phyloP scores from a whole-genome alignment of 2,329 filamentous ascomycete species.

The Claviceps purpurea region DNA sequence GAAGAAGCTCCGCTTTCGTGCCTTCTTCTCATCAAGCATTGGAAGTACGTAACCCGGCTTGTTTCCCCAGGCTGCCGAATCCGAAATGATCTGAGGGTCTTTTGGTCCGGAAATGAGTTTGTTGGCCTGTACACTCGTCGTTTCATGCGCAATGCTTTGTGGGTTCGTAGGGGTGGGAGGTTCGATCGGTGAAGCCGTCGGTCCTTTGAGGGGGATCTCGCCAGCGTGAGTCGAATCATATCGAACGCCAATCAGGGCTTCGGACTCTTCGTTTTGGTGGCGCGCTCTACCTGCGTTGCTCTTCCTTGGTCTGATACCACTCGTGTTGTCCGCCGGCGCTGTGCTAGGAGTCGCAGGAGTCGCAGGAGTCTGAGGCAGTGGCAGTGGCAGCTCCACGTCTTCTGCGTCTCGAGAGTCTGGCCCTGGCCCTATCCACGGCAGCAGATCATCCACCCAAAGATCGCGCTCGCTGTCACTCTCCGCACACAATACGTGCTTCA shows the following conservation, averaged over 20 bases:
- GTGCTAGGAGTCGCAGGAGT: slow-evolving; percentile 9
- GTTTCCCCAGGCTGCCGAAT: slow-evolving; percentile 76
- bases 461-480: slow-evolving; percentile 91
- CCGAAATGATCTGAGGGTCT: slow-evolving; percentile 72
- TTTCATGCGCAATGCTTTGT: slow-evolving; percentile 20
- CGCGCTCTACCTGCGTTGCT: slow-evolving; percentile 18
- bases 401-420: slow-evolving; percentile 60
- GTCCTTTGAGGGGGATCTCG: slow-evolving; percentile 32
- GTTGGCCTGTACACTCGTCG: slow-evolving; percentile 24
- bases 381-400: slow-evolving; percentile 24
- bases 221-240: slow-evolving; percentile 44
- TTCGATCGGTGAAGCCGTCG: slow-evolving; percentile 19
- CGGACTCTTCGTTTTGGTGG: slow-evolving; percentile 25
- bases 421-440: slow-evolving; percentile 88
- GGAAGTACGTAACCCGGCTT: slow-evolving; percentile 42
- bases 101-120: slow-evolving; percentile 68
- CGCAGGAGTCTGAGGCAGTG: neutral
- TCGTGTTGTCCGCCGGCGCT: slow-evolving; percentile 11
- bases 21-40: slow-evolving; percentile 60
- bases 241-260: slow-evolving; percentile 41
- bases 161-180: slow-evolving; percentile 18
- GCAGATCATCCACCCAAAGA: slow-evolving; percentile 78
- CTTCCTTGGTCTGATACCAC: slow-evolving; percentile 18
- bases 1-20: slow-evolving; percentile 67
- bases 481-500: slow-evolving; percentile 88